Evolutionary conservation across 2,329 filamentous ascomycete genomes (phyloP).

Genomic region (Knoxdaviesia proteae): DNA sequence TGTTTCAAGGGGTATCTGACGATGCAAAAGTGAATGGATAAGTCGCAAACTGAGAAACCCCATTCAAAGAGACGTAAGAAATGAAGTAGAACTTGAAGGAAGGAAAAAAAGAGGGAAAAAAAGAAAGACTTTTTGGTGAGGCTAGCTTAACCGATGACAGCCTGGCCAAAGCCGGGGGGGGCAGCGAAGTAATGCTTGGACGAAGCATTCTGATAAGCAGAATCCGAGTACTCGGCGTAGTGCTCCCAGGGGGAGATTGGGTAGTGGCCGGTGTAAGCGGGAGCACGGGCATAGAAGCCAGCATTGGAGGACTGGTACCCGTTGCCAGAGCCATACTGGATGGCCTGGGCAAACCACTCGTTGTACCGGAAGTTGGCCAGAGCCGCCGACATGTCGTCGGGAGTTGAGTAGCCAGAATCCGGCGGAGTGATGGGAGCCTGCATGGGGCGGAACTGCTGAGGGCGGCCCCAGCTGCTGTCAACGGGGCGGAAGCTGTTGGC

Average conservation of each 20-base stretch:
- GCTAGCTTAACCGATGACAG: constrained; percentile 27
- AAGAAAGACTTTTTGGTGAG: constrained; percentile 7
- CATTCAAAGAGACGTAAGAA: neutral
- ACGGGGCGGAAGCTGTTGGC: too few relatives aligned
- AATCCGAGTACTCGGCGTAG: constrained; percentile 21
- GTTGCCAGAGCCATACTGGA: constrained; percentile 22
- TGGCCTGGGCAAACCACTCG: constrained; percentile 31
- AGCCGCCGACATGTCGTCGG: constrained; percentile 35
- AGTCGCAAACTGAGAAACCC: too few relatives aligned
- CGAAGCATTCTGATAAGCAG: too few relatives aligned
- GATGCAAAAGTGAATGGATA: too few relatives aligned
- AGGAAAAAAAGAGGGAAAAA: constrained; percentile 6
- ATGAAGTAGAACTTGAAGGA: neutral
- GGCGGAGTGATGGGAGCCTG: constrained; percentile 33
- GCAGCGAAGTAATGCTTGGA: constrained; percentile 25
- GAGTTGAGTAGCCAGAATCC: constrained; percentile 40
- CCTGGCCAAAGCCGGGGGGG: constrained; percentile 27
- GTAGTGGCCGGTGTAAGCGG: constrained; percentile 21
- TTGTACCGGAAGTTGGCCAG: constrained; percentile 33
- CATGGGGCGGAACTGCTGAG: constrained; percentile 4
- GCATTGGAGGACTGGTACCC: constrained; percentile 11
- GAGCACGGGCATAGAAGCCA: constrained; percentile 20
- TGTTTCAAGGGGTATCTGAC: too few relatives aligned
- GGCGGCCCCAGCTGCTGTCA: constrained; percentile 1
- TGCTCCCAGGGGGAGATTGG: constrained; percentile 32